Evolutionary conservation across 1,284 basidiomycete species (phyloP).

Genomic region (Fistulinella cinereoalba): DNA sequence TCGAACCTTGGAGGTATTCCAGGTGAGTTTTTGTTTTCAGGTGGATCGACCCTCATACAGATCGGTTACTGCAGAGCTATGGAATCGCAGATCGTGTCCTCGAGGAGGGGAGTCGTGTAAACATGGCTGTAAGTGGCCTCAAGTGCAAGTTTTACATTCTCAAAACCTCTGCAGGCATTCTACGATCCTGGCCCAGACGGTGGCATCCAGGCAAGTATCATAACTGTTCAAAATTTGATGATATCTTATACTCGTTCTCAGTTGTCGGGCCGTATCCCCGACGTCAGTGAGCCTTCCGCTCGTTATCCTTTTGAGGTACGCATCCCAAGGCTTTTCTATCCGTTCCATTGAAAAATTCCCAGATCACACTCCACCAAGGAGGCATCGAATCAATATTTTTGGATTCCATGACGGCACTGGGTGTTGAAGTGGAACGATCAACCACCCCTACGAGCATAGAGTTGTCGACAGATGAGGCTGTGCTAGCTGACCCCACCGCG

Average conservation of each 20-base stretch:
- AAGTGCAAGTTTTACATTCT: neutral
- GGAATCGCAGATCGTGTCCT: constrained; percentile 37
- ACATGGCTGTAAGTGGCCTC: constrained; percentile 23
- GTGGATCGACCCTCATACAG: neutral
- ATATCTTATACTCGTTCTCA: constrained; percentile 1
- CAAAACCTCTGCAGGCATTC: constrained; percentile 27
- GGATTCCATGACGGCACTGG: constrained; percentile 28
- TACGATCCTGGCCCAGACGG: constrained; percentile 37
- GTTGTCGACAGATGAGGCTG: constrained; percentile 31
- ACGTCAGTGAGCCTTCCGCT: constrained; percentile 34
- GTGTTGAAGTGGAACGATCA: constrained; percentile 36
- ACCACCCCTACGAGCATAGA: constrained; percentile 33
- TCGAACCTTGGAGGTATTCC: constrained; percentile 73
- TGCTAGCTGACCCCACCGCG: constrained; percentile 23
- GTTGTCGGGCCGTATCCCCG: constrained; percentile 32
- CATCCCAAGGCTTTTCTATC: neutral
- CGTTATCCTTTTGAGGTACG: constrained; percentile 37
- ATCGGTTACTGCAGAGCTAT: constrained; percentile 27
- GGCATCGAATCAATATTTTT: constrained; percentile 37
- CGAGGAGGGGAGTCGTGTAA: constrained; percentile 33
- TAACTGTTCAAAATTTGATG: neutral
- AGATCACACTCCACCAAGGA: constrained; percentile 38
- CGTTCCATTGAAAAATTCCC: neutral
- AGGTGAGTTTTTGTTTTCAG: constrained; percentile 38
- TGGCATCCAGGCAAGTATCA: constrained; percentile 26